Evolutionary conservation across 2,329 filamentous ascomycete genomes (phyloP).

Genomic region (Colletotrichum sp.): DNA sequence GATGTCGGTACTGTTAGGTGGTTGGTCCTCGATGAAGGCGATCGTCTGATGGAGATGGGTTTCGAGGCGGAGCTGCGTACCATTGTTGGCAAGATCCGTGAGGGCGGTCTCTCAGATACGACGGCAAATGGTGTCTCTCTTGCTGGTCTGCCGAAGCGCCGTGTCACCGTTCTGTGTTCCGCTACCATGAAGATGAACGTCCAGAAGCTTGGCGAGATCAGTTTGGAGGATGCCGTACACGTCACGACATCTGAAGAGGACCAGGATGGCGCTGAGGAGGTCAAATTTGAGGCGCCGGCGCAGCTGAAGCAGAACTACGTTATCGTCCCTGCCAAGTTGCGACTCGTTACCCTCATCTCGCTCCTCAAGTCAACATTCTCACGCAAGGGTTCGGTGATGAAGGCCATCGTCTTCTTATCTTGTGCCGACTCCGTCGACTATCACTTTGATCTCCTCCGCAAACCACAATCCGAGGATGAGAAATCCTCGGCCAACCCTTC

Average conservation of each 20-base stretch:
- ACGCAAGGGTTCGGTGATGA: constrained; percentile 90
- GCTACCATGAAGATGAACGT: constrained; percentile 99
- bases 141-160: constrained; percentile 72
- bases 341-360: constrained; percentile 85
- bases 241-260: constrained; percentile 71
- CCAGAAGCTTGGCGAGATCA: constrained; percentile 91
- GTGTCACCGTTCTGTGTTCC: constrained; percentile 90
- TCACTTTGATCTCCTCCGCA: constrained; percentile 82
- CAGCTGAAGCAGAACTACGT: constrained; percentile 94
- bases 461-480: constrained; percentile 29
- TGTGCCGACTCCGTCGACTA: constrained; percentile 98
- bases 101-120: constrained; percentile 63
- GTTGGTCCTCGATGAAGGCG: constrained; percentile 94
- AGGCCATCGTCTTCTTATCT: constrained; percentile 95
- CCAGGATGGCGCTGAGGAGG: constrained; percentile 51
- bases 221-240: constrained; percentile 89
- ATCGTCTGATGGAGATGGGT: constrained; percentile 97
- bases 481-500: constrained; percentile 18
- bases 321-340: constrained; percentile 86
- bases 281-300: constrained; percentile 80
- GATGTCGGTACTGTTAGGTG: constrained; percentile 90
- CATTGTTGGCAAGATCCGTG: constrained; percentile 80
- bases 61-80: constrained; percentile 94
- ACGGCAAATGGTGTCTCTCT: constrained; percentile 63
- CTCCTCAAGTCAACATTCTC: constrained; percentile 88